phyloP scores from a whole-genome alignment of 2,329 filamentous ascomycete species.

The Teratosphaeria gauchensis region DNA sequence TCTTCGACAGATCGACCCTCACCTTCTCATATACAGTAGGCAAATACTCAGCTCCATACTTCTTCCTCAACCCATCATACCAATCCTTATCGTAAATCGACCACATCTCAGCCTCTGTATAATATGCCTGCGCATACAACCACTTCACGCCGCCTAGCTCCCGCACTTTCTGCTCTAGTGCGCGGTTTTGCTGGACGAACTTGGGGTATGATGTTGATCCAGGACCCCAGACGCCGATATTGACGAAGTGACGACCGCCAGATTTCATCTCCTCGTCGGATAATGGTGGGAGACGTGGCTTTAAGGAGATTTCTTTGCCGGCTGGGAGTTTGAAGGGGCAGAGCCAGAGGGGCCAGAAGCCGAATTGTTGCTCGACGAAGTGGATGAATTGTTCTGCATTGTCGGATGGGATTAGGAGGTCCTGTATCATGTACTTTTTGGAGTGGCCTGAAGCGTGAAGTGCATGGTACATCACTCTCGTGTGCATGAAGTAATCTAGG shows the following conservation, averaged over 20 bases:
- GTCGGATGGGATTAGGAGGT: conserved; percentile 49
- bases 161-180: conserved; percentile 58
- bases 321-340: conserved; percentile 36
- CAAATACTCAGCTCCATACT: conserved; percentile 53
- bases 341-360: conserved; percentile 50
- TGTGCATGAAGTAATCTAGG: conserved; percentile 52
- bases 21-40: conserved; percentile 66
- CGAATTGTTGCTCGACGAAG: conserved; percentile 40
- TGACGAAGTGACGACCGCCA: conserved; percentile 34
- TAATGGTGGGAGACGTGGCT: conserved; percentile 2
- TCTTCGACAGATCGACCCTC: conserved; percentile 39
- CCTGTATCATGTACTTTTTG: conserved; percentile 51
- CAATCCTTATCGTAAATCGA: conserved; percentile 47
- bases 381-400: conserved; percentile 43
- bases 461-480: conserved; percentile 52
- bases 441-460: conserved; percentile 50
- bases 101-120: conserved; percentile 64
- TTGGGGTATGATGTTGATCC: conserved; percentile 46
- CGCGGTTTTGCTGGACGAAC: conserved; percentile 62
- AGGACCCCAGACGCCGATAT: conserved; percentile 68
- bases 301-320: conserved; percentile 15
- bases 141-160: conserved; percentile 72
- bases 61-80: conserved; percentile 54
- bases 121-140: conserved; percentile 81
- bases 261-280: neutral